Evolutionary conservation across 345 rosid species (phyloP).

Genomic region (Rhodamnia rubescens): DNA sequence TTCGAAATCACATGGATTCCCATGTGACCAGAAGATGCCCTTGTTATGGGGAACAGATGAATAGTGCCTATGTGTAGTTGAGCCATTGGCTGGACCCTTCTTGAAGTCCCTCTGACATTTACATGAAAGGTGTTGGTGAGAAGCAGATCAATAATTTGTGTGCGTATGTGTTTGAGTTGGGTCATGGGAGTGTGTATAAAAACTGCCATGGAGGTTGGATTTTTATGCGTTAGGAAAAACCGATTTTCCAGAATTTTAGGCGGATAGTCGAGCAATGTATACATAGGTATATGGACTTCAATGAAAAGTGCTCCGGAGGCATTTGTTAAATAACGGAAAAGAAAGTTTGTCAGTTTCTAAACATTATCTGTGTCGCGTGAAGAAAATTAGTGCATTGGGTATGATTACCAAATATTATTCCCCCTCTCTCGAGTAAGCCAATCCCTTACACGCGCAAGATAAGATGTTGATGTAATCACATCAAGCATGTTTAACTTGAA

Average conservation of each 20-base stretch:
- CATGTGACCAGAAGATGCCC: slow-evolving; percentile 33
- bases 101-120: not conserved
- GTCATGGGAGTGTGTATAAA: not conserved
- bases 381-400: not conserved
- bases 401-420: not conserved
- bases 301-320: not conserved
- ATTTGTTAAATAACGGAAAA: not conserved
- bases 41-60: slow-evolving; percentile 36
- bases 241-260: not conserved
- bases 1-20: slow-evolving; percentile 23
- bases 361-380: not conserved
- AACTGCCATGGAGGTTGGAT: not conserved
- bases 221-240: not conserved
- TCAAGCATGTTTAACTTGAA: not conserved
- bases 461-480: not conserved
- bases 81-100: slow-evolving; percentile 1
- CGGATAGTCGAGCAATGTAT: not conserved
- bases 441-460: not conserved
- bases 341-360: not conserved
- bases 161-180: not conserved
- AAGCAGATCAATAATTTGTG: not conserved
- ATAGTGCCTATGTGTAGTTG: not conserved
- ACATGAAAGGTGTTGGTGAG: slow-evolving; percentile 7
- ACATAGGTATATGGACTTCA: not conserved
- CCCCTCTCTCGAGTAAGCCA: not conserved